A percentile compares a stretch with the other conserved stretches of the same genome.
Evolutionary conservation across 371 early-diverging fungal species (phyloP).

Genomic region (Mucor sp.): DNA sequence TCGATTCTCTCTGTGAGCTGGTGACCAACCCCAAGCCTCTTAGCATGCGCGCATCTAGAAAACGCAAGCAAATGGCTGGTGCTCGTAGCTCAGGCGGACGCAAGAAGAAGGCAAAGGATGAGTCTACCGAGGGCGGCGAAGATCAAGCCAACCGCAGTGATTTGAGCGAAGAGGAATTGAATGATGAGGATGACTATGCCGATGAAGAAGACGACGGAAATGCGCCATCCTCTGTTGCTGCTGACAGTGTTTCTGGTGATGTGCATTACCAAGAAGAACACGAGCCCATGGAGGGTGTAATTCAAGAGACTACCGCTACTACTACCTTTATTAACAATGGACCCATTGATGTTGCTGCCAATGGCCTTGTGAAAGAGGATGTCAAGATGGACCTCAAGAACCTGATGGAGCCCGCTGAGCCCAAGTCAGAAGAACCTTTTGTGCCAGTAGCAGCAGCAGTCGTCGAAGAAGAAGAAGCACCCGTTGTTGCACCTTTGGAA

Average conservation of each 20-base stretch:
- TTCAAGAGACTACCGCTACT: neutral
- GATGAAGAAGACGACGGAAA: slow-evolving; percentile 17
- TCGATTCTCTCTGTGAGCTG: slow-evolving; percentile 62
- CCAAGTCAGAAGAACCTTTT: neutral
- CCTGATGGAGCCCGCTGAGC: neutral
- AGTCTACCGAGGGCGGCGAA: neutral
- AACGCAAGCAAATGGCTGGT: slow-evolving; percentile 26
- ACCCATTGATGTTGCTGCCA: neutral
- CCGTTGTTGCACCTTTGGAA: slow-evolving; percentile 1
- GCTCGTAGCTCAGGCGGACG: neutral
- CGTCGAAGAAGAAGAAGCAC: neutral
- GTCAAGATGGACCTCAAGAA: neutral
- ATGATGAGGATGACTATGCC: slow-evolving; percentile 2
- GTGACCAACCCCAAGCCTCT: slow-evolving; percentile 59
- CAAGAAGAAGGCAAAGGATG: slow-evolving; percentile 5
- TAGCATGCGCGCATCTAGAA: slow-evolving; percentile 37
- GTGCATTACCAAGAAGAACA: neutral
- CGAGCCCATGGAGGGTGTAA: neutral
- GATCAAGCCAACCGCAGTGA: slow-evolving; percentile 4
- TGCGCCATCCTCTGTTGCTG: slow-evolving; percentile 3
- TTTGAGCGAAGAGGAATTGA: slow-evolving; percentile 9
- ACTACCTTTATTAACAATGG: neutral
- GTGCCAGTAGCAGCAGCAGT: neutral
- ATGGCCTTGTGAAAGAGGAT: neutral
- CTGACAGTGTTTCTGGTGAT: slow-evolving; percentile 2